Base-by-base conservation (phyloP, 345 rosid species). In the Brassica juncea region DNA sequence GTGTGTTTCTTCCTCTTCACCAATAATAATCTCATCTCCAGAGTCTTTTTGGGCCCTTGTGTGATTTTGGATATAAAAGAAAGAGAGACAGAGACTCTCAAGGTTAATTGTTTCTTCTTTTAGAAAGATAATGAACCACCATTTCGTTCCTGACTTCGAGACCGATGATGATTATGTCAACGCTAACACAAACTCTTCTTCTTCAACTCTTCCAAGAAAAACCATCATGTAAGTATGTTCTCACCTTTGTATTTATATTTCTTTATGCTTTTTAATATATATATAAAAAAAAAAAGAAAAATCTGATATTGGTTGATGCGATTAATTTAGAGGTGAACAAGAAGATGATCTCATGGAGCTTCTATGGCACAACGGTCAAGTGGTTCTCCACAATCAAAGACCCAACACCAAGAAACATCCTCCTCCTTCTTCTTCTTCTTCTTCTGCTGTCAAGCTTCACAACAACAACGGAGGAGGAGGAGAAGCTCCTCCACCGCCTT, bases 341-440 rank as follows among this genome's bases (percentile, higher is more conserved):
- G 65, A 60, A 16, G 95, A 85, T 49, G 92, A 86, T 68, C 82
- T 92, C 67, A 87, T 87, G 99, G 99, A 94, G 90, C 86, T 95
- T 34, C 79, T 91, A 31, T 95, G 99, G 99, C 90, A 90, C 14
- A 89, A 95, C 84, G 99, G 99, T 27, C 99, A 84, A 58, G 94
- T 91, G 0, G 90, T 92, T 66, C 35, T 84, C 82, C 97, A 91
- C 6, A 88, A 84, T 72, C 99, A 89, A 52, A 86, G 85, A 7
- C 90, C 78, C 61, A 84, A 85, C 31, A 16, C 15, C 23, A 90
- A 87, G 86, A 92, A 86, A 75, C 68, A 61, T 4, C 83, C 81
- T n/a, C 72, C 77, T 8, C 75, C 81, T 68, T 3, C 62, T 72
- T 0, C 62, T 15, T 71, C 78, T 6, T 78, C 82, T 59, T 3